Base-by-base conservation (phyloP, 2,329 filamentous ascomycete genomes). In the Coniochaeta sp. region DNA sequence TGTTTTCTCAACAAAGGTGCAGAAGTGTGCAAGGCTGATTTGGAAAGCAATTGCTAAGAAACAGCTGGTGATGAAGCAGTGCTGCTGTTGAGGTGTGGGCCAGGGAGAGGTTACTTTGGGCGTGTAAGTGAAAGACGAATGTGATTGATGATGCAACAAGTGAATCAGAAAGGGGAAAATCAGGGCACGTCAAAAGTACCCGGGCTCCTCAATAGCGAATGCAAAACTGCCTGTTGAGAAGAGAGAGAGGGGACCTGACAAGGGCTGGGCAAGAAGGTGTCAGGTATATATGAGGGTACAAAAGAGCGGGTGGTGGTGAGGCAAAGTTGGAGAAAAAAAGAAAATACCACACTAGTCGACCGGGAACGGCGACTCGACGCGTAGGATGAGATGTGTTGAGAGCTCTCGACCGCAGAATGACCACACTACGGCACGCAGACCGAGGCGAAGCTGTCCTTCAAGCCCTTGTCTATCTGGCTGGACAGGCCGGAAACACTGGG, bases 161-260 rank as follows among this genome's bases (percentile, higher is more conserved):
- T 27, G 45, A 31, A 31, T 48, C 22, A 22, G 12, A n/a, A n/a
- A n/a, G n/a, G n/a, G n/a, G n/a, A n/a, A 38, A 7, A n/a, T 48
- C 45, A 48, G 30, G 28, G 45, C 45, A 65, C 61, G 54, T 53
- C 46, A 52, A 61, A 59, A 48, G 62, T 63, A 61, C 64, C 61
- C 38, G 48, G 50, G 57, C 61, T 64, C 65, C 62, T 67, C 57
- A 66, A 63, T 67, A 67, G 60, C 65, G 63, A 65, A 61, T 48
- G 57, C 65, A 67, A 66, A 66, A 61, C 57, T 60, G 59, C 58
- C 52, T 52, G 53, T 40, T n/a, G 47, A n/a, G 14, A 16, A 48
- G 45, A 48, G 51, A 54, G n/a, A n/a, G n/a, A n/a, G n/a, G n/a
- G n/a, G n/a, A 53, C 51, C 54, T 46, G 55, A 57, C 51, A 53